phyloP scores from a whole-genome alignment of 2,329 filamentous ascomycete genomes.

The Curvularia eragrostidis region DNA sequence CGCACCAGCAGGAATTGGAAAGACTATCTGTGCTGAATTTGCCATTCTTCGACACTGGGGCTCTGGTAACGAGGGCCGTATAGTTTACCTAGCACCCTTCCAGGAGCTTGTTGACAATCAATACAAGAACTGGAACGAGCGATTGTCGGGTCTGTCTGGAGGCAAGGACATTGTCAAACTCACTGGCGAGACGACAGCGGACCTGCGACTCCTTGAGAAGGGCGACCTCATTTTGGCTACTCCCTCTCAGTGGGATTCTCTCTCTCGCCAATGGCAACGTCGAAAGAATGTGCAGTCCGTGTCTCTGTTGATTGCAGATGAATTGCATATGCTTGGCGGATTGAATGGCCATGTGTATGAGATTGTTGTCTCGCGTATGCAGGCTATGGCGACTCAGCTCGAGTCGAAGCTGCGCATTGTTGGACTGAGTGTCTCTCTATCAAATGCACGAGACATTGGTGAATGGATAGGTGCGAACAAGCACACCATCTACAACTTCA shows the following conservation, averaged over 20 bases:
- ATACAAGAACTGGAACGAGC: conserved; percentile 82
- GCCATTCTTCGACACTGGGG: conserved; percentile 89
- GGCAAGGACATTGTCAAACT: conserved; percentile 93
- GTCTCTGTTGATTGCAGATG: conserved; percentile 91
- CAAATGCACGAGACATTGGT: conserved; percentile 91
- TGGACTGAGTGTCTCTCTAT: conserved; percentile 87
- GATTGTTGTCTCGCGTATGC: conserved; percentile 96
- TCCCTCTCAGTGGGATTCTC: conserved; percentile 91
- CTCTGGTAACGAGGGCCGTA: conserved; percentile 72
- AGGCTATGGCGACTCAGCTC: conserved; percentile 89
- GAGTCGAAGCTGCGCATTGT: conserved; percentile 86
- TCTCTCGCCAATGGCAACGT: conserved; percentile 95
- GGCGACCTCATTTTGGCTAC: conserved; percentile 93
- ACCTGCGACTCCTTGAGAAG: conserved; percentile 85
- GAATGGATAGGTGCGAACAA: conserved; percentile 99
- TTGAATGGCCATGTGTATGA: conserved; percentile 90
- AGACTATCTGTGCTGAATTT: conserved; percentile 96
- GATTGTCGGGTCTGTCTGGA: conserved; percentile 73
- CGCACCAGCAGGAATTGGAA: conserved; percentile 92
- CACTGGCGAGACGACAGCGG: conserved; percentile 88
- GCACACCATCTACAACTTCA: conserved; percentile 99
- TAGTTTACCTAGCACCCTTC: conserved; percentile 93
- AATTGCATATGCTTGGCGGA: conserved; percentile 90
- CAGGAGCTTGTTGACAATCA: conserved; percentile 89
- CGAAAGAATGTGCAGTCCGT: conserved; percentile 94